Base-by-base conservation (phyloP, 2,329 filamentous ascomycete species). In the Dissoconium aciculare region DNA sequence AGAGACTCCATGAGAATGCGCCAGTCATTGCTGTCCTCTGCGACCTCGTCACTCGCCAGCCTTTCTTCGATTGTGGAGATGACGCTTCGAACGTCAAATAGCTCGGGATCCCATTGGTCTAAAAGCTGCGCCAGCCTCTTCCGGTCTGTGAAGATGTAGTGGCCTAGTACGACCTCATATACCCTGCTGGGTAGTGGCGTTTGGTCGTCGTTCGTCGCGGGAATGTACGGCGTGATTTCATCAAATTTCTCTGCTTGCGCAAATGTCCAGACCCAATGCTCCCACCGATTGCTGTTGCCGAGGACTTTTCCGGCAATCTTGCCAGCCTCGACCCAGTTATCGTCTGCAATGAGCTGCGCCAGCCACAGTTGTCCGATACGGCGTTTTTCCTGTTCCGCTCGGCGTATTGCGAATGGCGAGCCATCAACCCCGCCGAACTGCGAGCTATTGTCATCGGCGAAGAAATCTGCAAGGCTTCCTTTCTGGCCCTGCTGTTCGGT, bases 191-290 rank as follows among this genome's bases (percentile, higher is more conserved):
- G 75, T 9, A 98, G 66, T 0, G 82, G 77, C 19, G n/a, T 23
- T n/a, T 8, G 8, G 19, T 23, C 19, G 5, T 85, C 85, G 15
- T 70, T 71, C 51, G 91, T 66, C n/a, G 74, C 71, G 0, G 89
- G 89, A 16, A 98, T 80, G 46, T 78, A 75, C 19, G 78, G 69
- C 4, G 80, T 78, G 37, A 98, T 93, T 44, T 93, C 85, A 51
- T 94, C 82, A 45, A 92, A 83, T 48, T 75, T 83, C 40, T 81
- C 70, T 2, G 80, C 78, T 24, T 83, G 78, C 5, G 84, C 82
- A 57, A 98, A 98, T 0, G 72, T 77, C 72, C 80, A 91, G 4
- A 91, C 78, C 84, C 87, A 95, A 46, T 91, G 82, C 57, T 95
- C 85, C 89, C 89, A 98, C 43, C 78, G 66, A 28, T 78, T 66